phyloP scores from a whole-genome alignment of 192 early-diverging fungal species.

The Linnemannia hyalina region DNA sequence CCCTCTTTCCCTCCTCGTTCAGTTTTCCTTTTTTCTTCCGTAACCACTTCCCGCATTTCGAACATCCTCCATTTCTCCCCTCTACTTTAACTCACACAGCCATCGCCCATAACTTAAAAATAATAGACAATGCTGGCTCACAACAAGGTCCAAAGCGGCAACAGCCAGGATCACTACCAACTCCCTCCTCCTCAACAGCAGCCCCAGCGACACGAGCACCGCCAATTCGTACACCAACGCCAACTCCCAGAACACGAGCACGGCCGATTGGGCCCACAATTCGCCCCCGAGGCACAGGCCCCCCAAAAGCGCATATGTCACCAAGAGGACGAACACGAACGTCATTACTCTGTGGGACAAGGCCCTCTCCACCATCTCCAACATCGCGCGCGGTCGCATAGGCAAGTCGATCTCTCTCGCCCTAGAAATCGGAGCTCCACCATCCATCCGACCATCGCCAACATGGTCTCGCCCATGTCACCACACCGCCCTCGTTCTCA shows the following conservation, averaged over 20 bases:
- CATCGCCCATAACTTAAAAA: not conserved
- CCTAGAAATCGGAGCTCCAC: slow-evolving; percentile 6
- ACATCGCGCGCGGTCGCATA: not conserved
- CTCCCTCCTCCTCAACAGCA: not conserved
- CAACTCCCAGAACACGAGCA: not conserved
- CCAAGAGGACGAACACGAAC: not conserved
- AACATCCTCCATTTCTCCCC: too few relatives aligned
- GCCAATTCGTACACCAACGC: slow-evolving; percentile 1
- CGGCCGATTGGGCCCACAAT: not conserved
- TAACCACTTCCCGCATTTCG: not conserved
- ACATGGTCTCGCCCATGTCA: slow-evolving; percentile 23
- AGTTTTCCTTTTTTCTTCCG: not conserved
- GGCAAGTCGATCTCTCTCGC: slow-evolving; percentile 1
- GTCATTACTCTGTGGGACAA: not conserved
- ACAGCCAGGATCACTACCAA: slow-evolving; percentile 11
- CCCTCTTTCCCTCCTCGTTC: not conserved
- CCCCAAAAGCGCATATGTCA: not conserved
- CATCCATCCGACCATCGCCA: slow-evolving; percentile 35
- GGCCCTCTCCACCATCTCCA: not conserved
- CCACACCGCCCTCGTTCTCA: not conserved
- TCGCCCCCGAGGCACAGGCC: not conserved
- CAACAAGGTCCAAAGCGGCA: slow-evolving; percentile 24
- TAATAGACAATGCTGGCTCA: slow-evolving; percentile 29
- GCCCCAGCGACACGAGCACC: not conserved
- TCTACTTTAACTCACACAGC: not conserved